A percentile compares a stretch with the other conserved stretches of the same genome.
Conservation (phyloP, 352 stramenopile genomes). For the Globisporangium camurandrum region DNA sequence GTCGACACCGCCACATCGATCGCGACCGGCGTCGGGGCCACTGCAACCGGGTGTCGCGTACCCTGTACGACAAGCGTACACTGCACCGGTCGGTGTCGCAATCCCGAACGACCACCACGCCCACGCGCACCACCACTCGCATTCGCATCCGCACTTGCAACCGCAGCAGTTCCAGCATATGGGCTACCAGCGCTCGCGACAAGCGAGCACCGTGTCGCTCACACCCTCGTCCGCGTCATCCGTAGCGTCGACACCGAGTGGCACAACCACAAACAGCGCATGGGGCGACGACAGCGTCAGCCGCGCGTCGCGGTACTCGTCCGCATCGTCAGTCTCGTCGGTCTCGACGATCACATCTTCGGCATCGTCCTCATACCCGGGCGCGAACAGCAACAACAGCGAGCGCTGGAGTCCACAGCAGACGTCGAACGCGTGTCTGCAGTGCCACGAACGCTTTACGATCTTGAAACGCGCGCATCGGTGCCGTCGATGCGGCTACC, state of each 20-base stretch:
- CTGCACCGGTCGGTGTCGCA: slow-evolving; percentile 1
- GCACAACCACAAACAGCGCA: slow-evolving; percentile 3
- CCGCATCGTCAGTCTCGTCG: slow-evolving; percentile 32
- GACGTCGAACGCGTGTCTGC: slow-evolving; percentile 63
- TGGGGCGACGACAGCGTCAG: slow-evolving; percentile 42
- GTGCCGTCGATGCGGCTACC: slow-evolving; percentile 68
- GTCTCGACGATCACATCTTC: slow-evolving; percentile 18
- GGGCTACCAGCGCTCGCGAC: slow-evolving; percentile 22
- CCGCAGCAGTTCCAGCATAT: slow-evolving; percentile 5
- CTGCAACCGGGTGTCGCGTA: slow-evolving; percentile 5
- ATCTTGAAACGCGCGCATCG: slow-evolving; percentile 74
- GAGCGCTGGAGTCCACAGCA: slow-evolving; percentile 69
- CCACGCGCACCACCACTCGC: background rate
- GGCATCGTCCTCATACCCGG: slow-evolving; percentile 24
- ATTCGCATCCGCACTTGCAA: slow-evolving; percentile 1
- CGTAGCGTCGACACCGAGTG: slow-evolving; percentile 6
- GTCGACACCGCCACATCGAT: background rate
- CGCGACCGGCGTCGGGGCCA: background rate
- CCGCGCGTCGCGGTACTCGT: slow-evolving; percentile 57
- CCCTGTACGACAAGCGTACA: slow-evolving; percentile 6
- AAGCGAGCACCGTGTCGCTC: slow-evolving; percentile 32
- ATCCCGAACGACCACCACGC: slow-evolving; percentile 9
- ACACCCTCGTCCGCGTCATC: no score
- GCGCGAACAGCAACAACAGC: no score
- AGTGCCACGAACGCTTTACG: slow-evolving; percentile 78